Percentiles rank a stretch among this genome's conserved stretches.
Conservation (phyloP, 352 stramenopile genomes). For the Blastocystis sp. region DNA sequence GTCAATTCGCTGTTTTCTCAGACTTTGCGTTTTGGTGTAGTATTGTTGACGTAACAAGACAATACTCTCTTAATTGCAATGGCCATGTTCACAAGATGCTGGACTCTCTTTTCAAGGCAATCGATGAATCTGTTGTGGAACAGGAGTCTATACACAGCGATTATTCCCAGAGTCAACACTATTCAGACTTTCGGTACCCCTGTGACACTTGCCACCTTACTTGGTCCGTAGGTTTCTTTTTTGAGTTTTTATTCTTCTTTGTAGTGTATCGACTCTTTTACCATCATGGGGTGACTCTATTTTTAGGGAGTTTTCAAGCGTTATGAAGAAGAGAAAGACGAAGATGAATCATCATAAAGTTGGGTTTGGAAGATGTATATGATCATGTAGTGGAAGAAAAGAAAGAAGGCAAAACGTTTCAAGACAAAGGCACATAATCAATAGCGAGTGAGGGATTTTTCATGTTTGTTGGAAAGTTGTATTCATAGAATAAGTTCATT, state of each 20-base stretch:
- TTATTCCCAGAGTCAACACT: not conserved
- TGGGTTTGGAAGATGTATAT: not conserved
- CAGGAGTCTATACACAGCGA: not conserved
- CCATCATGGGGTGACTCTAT: not conserved
- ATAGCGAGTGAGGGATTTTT: not conserved
- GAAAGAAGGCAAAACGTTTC: conserved; percentile 59
- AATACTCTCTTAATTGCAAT: not conserved
- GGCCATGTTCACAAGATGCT: conserved; percentile 50
- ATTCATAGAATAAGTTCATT: not conserved
- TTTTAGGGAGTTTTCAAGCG: conserved; percentile 36
- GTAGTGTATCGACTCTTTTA: not conserved
- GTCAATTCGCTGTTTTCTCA: not conserved
- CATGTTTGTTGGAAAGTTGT: not conserved
- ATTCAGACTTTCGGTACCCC: not conserved
- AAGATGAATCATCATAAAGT: conserved; percentile 62
- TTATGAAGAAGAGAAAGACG: conserved; percentile 62
- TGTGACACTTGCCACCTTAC: not conserved
- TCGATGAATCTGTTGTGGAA: not conserved
- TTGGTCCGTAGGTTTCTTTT: conserved; percentile 13
- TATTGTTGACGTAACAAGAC: not conserved
- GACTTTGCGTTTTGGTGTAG: not conserved
- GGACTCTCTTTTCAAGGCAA: conserved; percentile 39
- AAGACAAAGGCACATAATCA: conserved; percentile 61
- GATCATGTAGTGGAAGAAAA: conserved; percentile 47
- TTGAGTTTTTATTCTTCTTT: not conserved